Evolutionary conservation across 352 stramenopile species (phyloP).

Genomic region (Aphanomyces stellatus): DNA sequence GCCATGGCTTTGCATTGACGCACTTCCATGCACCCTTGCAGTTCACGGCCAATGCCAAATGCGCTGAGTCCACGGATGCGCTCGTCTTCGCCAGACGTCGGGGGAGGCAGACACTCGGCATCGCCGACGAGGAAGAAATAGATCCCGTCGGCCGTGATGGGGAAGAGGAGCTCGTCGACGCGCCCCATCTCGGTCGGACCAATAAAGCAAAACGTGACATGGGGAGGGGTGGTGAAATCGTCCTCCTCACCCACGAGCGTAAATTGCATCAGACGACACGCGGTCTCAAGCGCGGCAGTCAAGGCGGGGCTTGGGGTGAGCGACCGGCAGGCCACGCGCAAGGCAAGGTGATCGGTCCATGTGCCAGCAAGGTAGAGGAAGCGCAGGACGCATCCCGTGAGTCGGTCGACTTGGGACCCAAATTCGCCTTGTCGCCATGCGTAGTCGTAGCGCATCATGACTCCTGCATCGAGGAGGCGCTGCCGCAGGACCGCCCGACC

Average conservation of each 20-base stretch:
- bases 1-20: conserved; percentile 42
- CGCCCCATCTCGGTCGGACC: conserved; percentile 39
- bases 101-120: conserved; percentile 45
- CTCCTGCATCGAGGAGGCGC: conserved; percentile 12
- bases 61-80: conserved; percentile 52
- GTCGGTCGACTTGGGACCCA: conserved; percentile 28
- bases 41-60: conserved; percentile 69
- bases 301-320: background rate
- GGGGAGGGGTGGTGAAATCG: background rate
- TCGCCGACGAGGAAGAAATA: conserved; percentile 61
- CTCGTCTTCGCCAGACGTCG: conserved; percentile 42
- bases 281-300: background rate
- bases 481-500: background rate
- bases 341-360: background rate
- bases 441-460: conserved; percentile 83
- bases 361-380: conserved; percentile 41
- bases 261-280: background rate
- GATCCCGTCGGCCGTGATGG: background rate
- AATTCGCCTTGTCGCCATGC: conserved; percentile 71
- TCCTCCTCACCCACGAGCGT: background rate
- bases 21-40: conserved; percentile 37
- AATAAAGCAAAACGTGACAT: conserved; percentile 10
- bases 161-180: background rate
- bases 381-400: conserved; percentile 53
- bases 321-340: background rate